phyloP scores from a whole-genome alignment of 2,329 filamentous ascomycete species.

The Calycina marina region DNA sequence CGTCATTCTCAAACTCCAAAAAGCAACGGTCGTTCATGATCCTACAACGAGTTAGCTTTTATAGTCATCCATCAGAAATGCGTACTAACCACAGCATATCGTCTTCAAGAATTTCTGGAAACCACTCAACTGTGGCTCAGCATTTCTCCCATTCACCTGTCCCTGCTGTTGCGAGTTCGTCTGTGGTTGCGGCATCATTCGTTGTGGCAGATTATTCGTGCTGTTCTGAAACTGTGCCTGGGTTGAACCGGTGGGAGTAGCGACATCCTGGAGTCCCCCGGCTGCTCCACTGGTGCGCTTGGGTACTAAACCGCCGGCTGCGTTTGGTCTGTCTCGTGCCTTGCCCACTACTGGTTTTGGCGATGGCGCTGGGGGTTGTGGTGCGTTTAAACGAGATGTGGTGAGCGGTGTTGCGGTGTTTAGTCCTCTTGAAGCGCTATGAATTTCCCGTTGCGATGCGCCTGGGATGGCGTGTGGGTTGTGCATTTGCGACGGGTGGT shows the following conservation, averaged over 20 bases:
- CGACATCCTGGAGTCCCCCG: slow-evolving; percentile 60
- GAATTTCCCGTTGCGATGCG: slow-evolving; percentile 71
- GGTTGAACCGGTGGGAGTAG: slow-evolving; percentile 77
- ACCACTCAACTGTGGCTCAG: slow-evolving; percentile 63
- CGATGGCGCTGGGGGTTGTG: slow-evolving; percentile 77
- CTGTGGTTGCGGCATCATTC: slow-evolving; percentile 44
- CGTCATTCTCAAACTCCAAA: too few relatives aligned
- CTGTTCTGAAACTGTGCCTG: slow-evolving; percentile 96
- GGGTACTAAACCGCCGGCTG: slow-evolving; percentile 53
- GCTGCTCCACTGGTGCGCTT: slow-evolving; percentile 62
- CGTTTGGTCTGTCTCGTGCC: slow-evolving; percentile 61
- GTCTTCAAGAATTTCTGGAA: slow-evolving; percentile 89
- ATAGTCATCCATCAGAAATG: too few relatives aligned
- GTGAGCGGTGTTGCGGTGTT: slow-evolving; percentile 47
- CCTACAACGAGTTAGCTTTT: slow-evolving; percentile 10
- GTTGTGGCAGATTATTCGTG: slow-evolving; percentile 66
- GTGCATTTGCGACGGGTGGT: slow-evolving; percentile 56
- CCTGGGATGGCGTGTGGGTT: slow-evolving; percentile 66
- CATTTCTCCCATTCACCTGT: slow-evolving; percentile 37
- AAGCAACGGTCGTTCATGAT: too few relatives aligned
- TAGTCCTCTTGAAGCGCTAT: slow-evolving; percentile 53
- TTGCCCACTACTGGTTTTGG: slow-evolving; percentile 65
- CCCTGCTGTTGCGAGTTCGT: slow-evolving; percentile 35
- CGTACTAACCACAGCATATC: slow-evolving; percentile 67
- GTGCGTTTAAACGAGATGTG: slow-evolving; percentile 82